Evolutionary conservation across 75 land plant genomes (phyloP).

Genomic region (Picea sitchensis): DNA sequence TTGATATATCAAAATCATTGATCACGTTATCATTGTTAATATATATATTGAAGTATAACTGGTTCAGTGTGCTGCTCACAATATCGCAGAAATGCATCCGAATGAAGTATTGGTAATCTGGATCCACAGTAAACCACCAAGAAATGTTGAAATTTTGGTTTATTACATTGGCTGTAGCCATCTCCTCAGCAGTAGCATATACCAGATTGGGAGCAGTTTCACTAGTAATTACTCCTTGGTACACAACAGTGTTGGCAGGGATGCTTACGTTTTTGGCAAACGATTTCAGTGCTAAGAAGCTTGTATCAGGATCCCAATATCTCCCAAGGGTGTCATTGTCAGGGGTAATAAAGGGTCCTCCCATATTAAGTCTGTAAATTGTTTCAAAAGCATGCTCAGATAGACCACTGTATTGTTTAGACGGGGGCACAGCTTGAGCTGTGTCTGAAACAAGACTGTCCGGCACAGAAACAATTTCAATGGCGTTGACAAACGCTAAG

Average conservation of each 20-base stretch:
- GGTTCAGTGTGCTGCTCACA: slow-evolving; percentile 36
- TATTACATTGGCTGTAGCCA: slow-evolving; percentile 50
- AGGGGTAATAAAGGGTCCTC: slow-evolving; percentile 43
- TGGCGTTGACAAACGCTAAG: slow-evolving; percentile 75
- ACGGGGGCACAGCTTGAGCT: slow-evolving; percentile 1
- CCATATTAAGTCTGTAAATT: slow-evolving; percentile 71
- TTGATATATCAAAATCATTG: slow-evolving; percentile 51
- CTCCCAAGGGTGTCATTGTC: slow-evolving; percentile 55
- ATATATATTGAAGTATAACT: slow-evolving; percentile 74
- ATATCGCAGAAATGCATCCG: slow-evolving; percentile 89
- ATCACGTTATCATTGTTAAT: slow-evolving; percentile 50
- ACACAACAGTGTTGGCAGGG: slow-evolving; percentile 14
- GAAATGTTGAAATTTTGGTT: slow-evolving; percentile 76
- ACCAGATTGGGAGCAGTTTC: slow-evolving; percentile 64
- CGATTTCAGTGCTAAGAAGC: slow-evolving; percentile 9
- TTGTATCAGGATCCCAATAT: slow-evolving; percentile 40
- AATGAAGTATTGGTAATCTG: slow-evolving; percentile 54
- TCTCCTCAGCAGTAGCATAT: slow-evolving; percentile 56
- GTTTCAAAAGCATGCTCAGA: slow-evolving; percentile 57
- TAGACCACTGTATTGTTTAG: slow-evolving; percentile 16
- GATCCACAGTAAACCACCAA: slow-evolving; percentile 63
- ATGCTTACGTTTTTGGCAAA: no score
- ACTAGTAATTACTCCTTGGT: slow-evolving; percentile 24
- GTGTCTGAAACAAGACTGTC: slow-evolving; percentile 37
- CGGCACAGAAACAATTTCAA: slow-evolving; percentile 82